Base-by-base conservation (phyloP, 441 rosid genomes). In the Viola pubescens region DNA sequence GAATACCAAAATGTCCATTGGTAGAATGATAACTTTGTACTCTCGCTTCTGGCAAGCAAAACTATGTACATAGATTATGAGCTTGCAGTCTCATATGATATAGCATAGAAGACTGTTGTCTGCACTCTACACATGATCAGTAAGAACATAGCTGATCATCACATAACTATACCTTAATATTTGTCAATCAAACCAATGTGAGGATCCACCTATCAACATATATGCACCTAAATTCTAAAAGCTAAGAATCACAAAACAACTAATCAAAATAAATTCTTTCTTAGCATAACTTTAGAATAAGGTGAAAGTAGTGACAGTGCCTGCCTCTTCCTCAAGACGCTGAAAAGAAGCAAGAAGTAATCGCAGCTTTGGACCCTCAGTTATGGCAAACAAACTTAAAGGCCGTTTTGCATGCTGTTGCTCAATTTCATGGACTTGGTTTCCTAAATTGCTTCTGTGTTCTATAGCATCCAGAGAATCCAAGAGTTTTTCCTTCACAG, bases 321-420 rank as follows among this genome's bases (percentile, higher is more conserved):
- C 71, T 74, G 74, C 97, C 91, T 88, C 88, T 75, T 87, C 75
- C 79, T 89, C 82, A 51, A 94, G 88, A 62, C 81, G 80, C 66
- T 69, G 77, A 63, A 87, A 77, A 68, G 82, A 86, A 57, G 89
- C 76, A 88, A 82, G 85, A 58, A 89, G 95, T 71, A 94, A 74
- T 52, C 81, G 75, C 61, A 84, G 52, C 67, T 84, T 82, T 1
- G 96, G 88, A 48, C 81, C 86, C 65, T 82, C 87, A 44, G 88
- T 76, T 54, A 92, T 54, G 13, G 97, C 94, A 55, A 71, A 72
- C 82, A 88, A 81, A 68, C 86, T 83, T 66, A 84, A 53, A 0
- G 85, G 87, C 7, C 67, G 75, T 60, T 79, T 86, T 57, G 72
- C 70, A 63, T 54, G 58, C 37, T 65, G 72, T 4, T 75, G 78